These are phyloP conservation scores for Metrosideros polymorpha DNA, from an alignment of 441 rosid species.

Conservation along the genomic window DNA sequence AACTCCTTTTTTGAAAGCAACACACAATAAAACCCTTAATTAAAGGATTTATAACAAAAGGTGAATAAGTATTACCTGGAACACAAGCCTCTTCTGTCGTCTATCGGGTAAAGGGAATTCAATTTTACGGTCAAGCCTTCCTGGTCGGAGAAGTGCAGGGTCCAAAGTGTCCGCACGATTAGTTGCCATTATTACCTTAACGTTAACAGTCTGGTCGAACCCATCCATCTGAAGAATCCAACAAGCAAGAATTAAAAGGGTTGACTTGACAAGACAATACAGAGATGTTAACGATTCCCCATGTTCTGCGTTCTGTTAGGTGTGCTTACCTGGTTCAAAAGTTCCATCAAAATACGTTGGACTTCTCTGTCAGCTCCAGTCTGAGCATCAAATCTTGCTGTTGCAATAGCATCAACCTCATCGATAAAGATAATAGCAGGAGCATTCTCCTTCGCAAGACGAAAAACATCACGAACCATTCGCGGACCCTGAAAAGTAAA, in stretches of 20 bases:
- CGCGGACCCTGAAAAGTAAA: conserved; percentile 67
- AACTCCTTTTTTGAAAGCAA: background rate
- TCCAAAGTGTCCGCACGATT: conserved; percentile 97
- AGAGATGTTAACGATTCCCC: background rate
- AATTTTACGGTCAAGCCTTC: conserved; percentile 92
- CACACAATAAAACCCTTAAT: background rate
- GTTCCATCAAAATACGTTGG: conserved; percentile 96
- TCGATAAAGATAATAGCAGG: conserved; percentile 98
- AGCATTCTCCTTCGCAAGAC: conserved; percentile 97
- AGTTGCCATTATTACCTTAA: conserved; percentile 98
- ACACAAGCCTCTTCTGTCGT: conserved; percentile 97
- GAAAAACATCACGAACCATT: conserved; percentile 99
- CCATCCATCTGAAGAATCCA: conserved; percentile 75
- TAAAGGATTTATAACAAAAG: background rate
- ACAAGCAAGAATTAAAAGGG: background rate
- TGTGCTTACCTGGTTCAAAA: conserved; percentile 69
- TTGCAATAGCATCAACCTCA: conserved; percentile 98
- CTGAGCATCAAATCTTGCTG: conserved; percentile 99
- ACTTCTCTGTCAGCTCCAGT: conserved; percentile 99
- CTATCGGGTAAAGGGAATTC: conserved; percentile 97
- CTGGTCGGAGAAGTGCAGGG: conserved; percentile 98
- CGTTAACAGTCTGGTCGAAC: conserved; percentile 96
- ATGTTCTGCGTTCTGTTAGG: background rate
- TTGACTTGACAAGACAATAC: background rate
- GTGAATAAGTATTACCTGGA: conserved; percentile 43